Base-by-base conservation (phyloP, 805 yeast species). In the Metschnikowia amazonensis region DNA sequence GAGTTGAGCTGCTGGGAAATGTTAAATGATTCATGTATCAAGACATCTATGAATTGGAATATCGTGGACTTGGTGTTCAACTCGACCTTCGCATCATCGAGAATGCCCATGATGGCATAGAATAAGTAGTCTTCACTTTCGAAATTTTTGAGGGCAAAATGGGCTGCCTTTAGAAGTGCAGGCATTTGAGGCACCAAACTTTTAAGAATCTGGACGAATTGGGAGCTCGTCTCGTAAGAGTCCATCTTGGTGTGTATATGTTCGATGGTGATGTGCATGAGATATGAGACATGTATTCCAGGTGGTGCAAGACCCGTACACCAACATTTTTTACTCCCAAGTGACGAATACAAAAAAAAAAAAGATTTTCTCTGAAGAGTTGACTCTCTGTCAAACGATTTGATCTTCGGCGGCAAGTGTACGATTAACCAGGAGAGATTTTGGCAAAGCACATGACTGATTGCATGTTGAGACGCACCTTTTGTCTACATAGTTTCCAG, bases 191-290 rank as follows among this genome's bases (percentile, higher is more conserved):
- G 90, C 35, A 80, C 82, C 34, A 92, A 67, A 5, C 73, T 63
- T 53, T 81, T 75, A 44, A 90, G 70, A 36, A 81, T 77, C 55
- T 82, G 86, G 5, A 80, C 74, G 56, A 90, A 84, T 63, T 84
- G 85, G 37, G 88, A 67, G 47, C 92, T 76, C 4, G 90, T 89
- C 58, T 88, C 96, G 62, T 92, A 87, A 1, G 96, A 82, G 60
- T 90, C 97, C 95, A 90, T 88, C 21, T 28, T 42, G 42, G 34
- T 18, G 16, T 18, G 35, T 24, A 17, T 16, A 27, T 32, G 29
- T 14, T 7, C 29, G 29, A 23, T 24, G 24, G 27, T 27, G 42
- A 29, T 39, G 35, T 39, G 36, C 42, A 30, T 31, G 35, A 30
- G 21, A 39, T n/a, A n/a, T n/a, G n/a, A n/a, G n/a, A n/a, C n/a